phyloP scores from a whole-genome alignment of 805 yeast species.

The Starmerella tilneyi region DNA sequence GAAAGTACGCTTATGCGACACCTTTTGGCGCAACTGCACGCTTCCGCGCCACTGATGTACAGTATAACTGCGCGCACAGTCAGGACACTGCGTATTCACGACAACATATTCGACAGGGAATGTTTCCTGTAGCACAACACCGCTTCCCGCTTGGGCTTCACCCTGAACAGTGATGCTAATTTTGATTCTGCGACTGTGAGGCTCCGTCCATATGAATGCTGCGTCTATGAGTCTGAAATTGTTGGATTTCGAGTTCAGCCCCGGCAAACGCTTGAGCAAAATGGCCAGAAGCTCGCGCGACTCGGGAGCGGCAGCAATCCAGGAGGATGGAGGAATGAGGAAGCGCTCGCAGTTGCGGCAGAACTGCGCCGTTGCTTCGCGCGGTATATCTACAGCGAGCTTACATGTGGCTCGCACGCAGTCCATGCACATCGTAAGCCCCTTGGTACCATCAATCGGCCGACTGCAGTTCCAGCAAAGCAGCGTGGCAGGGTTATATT shows the following conservation, averaged over 20 bases:
- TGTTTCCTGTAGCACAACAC: slow-evolving; percentile 78
- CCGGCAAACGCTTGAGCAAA: slow-evolving; percentile 78
- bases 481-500: slow-evolving; percentile 54
- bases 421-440: slow-evolving; percentile 92
- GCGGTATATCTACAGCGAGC: slow-evolving; percentile 85
- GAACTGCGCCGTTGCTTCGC: slow-evolving; percentile 76
- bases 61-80: slow-evolving; percentile 90
- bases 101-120: slow-evolving; percentile 92
- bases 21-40: slow-evolving; percentile 95
- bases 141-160: slow-evolving; percentile 67
- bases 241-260: slow-evolving; percentile 45
- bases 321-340: slow-evolving; percentile 86
- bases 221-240: slow-evolving; percentile 88
- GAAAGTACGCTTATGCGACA: slow-evolving; percentile 87
- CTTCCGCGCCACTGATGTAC: slow-evolving; percentile 93
- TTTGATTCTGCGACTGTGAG: slow-evolving; percentile 87
- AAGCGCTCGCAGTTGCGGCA: slow-evolving; percentile 97
- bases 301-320: slow-evolving; percentile 86
- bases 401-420: slow-evolving; percentile 91
- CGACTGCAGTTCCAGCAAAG: slow-evolving; percentile 97
- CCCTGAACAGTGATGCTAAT: slow-evolving; percentile 87
- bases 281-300: slow-evolving; percentile 86
- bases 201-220: slow-evolving; percentile 93
- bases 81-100: slow-evolving; percentile 91
- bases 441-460: slow-evolving; percentile 89